Conservation (phyloP, 352 stramenopile genomes). For the Pythium phragmitis region DNA sequence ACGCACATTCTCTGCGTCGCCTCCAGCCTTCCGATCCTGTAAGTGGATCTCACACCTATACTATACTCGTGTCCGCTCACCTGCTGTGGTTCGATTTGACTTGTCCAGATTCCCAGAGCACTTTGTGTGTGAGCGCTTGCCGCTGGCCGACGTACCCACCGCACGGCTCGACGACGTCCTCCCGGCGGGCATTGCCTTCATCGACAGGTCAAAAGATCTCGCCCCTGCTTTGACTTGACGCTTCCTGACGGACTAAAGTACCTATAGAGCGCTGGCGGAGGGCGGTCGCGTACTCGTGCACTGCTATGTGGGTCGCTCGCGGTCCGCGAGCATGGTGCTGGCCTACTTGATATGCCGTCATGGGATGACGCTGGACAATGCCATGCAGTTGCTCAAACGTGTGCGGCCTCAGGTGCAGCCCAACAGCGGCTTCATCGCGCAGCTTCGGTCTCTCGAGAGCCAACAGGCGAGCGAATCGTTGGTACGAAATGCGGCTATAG, state of each 20-base stretch:
- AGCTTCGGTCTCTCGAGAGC: slow-evolving; percentile 46
- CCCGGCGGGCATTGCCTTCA: slow-evolving; percentile 49
- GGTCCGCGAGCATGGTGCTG: slow-evolving; percentile 65
- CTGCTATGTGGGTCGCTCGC: slow-evolving; percentile 69
- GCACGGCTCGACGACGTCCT: slow-evolving; percentile 48
- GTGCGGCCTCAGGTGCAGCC: slow-evolving; percentile 59
- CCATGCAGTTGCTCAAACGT: slow-evolving; percentile 39
- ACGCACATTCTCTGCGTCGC: slow-evolving; percentile 66
- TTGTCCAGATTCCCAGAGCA: slow-evolving; percentile 38
- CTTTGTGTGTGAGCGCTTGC: slow-evolving; percentile 57
- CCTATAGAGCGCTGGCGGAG: slow-evolving; percentile 33
- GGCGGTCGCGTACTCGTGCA: slow-evolving; percentile 72
- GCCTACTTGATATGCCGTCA: slow-evolving; percentile 56
- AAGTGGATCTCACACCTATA: slow-evolving; percentile 4
- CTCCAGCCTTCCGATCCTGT: slow-evolving; percentile 39
- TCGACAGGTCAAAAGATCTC: slow-evolving; percentile 42
- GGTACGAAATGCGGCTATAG: neutral
- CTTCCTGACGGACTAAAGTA: neutral
- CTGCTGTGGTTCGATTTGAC: neutral
- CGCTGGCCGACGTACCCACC: slow-evolving; percentile 43
- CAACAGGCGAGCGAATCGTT: slow-evolving; percentile 5
- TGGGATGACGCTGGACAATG: slow-evolving; percentile 36
- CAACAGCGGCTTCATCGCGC: slow-evolving; percentile 62
- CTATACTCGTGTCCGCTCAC: neutral
- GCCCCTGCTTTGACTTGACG: neutral